These are phyloP conservation scores for Coffea eugenioides DNA, from an alignment of 257 asterid genomes.

Conservation along the genomic window DNA sequence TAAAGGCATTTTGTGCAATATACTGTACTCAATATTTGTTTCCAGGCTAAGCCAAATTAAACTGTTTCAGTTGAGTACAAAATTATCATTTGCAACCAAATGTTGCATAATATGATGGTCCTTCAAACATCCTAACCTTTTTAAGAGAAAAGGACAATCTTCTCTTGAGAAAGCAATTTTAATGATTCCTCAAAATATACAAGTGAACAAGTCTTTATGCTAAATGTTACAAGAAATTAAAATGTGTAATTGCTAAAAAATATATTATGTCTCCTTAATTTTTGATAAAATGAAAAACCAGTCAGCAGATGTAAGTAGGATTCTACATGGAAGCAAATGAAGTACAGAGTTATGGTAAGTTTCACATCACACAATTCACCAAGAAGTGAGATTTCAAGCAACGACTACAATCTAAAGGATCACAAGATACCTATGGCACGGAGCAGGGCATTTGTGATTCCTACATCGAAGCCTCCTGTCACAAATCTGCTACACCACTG, in stretches of 20 bases:
- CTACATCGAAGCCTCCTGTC: conserved; percentile 92
- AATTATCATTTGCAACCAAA: neutral
- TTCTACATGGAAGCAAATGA: neutral
- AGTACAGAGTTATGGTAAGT: no score
- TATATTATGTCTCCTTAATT: neutral
- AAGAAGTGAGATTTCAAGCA: neutral
- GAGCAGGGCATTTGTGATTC: conserved; percentile 96
- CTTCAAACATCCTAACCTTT: neutral
- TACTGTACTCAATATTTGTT: neutral
- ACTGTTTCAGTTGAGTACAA: neutral
- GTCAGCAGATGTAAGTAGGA: neutral
- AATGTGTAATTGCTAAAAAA: neutral
- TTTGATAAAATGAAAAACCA: neutral
- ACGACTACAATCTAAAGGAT: conserved; percentile 11
- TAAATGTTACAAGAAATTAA: neutral
- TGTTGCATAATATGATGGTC: neutral
- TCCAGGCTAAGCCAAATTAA: neutral
- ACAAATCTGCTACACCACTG: conserved; percentile 58
- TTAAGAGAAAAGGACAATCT: neutral
- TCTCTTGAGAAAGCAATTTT: neutral
- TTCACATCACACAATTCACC: neutral
- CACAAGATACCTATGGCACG: conserved; percentile 76
- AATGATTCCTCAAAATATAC: neutral
- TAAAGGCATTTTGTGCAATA: neutral
- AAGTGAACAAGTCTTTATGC: neutral